Conservation (phyloP, 345 rosid genomes). For the Noccaea caerulescens region DNA sequence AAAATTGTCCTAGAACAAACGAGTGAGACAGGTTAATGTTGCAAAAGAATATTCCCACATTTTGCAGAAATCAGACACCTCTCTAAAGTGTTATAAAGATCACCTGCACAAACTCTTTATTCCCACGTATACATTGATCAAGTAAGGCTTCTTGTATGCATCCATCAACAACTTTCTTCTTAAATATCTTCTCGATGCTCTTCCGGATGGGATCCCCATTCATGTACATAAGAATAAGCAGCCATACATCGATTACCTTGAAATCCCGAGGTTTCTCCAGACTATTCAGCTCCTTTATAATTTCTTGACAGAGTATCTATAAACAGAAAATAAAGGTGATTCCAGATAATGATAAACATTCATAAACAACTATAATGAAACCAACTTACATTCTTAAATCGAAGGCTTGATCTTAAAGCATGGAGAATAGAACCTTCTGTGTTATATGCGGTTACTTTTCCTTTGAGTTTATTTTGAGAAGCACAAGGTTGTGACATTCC, state of each 20-base stretch:
- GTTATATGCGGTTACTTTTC: constrained; percentile 54
- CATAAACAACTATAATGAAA: constrained; percentile 10
- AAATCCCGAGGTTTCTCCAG: constrained; percentile 73
- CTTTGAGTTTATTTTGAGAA: constrained; percentile 63
- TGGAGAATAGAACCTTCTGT: constrained; percentile 72
- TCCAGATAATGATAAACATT: constrained; percentile 18
- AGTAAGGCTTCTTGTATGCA: constrained; percentile 66
- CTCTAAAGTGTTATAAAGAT: constrained; percentile 8
- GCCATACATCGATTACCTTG: constrained; percentile 81
- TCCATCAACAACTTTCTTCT: constrained; percentile 71
- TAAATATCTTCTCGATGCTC: constrained; percentile 61
- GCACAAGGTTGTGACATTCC: constrained; percentile 54
- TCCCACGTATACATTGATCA: constrained; percentile 74
- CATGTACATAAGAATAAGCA: constrained; percentile 66
- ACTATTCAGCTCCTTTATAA: constrained; percentile 67
- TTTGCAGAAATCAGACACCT: constrained; percentile 19
- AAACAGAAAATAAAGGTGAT: constrained; percentile 17
- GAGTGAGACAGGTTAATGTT: constrained; percentile 28
- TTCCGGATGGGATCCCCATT: constrained; percentile 65
- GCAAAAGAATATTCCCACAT: constrained; percentile 19
- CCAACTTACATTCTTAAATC: constrained; percentile 71
- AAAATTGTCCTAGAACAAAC: constrained; percentile 64
- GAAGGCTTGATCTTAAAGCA: constrained; percentile 76
- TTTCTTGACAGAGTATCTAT: constrained; percentile 80
- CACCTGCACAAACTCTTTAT: constrained; percentile 73